Conservation (phyloP, 1,284 basidiomycete species). For the Spongiforma sp. region DNA sequence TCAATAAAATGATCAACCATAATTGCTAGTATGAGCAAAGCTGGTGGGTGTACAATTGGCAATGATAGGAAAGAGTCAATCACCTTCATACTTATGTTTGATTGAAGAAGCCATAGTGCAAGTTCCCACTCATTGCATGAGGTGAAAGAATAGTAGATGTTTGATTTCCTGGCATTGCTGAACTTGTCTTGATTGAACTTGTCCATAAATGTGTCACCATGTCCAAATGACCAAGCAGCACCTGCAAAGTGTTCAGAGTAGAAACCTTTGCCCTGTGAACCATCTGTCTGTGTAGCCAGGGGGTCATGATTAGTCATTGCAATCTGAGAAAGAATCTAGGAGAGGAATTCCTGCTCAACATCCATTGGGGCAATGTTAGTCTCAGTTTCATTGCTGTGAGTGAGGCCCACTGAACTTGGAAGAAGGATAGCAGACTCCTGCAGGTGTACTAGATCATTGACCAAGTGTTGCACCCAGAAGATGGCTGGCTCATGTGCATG, state of each 20-base stretch:
- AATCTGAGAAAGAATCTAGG: background rate
- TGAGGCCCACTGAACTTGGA: too few relatives aligned
- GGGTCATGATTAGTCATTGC: background rate
- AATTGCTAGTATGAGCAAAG: background rate
- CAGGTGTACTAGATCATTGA: background rate
- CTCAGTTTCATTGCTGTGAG: background rate
- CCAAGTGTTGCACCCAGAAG: conserved; percentile 3
- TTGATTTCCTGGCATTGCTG: background rate
- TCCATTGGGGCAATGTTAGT: background rate
- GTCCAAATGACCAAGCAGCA: background rate
- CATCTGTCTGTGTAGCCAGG: background rate
- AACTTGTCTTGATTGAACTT: background rate
- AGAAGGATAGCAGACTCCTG: background rate
- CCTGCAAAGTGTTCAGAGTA: background rate
- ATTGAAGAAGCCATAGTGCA: background rate
- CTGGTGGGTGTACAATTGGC: background rate
- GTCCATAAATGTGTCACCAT: background rate
- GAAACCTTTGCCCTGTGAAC: background rate
- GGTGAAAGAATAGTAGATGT: background rate
- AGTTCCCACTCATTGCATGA: conserved; percentile 1
- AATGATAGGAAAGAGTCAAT: background rate
- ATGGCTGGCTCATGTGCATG: conserved; percentile 3
- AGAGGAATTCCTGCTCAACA: background rate
- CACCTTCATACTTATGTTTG: background rate
- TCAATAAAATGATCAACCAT: background rate